Evolutionary conservation across 768 basidiomycete genomes (phyloP), one percentile per base, ranked within the genome.

Genomic region (Roridomyces roridus): DNA sequence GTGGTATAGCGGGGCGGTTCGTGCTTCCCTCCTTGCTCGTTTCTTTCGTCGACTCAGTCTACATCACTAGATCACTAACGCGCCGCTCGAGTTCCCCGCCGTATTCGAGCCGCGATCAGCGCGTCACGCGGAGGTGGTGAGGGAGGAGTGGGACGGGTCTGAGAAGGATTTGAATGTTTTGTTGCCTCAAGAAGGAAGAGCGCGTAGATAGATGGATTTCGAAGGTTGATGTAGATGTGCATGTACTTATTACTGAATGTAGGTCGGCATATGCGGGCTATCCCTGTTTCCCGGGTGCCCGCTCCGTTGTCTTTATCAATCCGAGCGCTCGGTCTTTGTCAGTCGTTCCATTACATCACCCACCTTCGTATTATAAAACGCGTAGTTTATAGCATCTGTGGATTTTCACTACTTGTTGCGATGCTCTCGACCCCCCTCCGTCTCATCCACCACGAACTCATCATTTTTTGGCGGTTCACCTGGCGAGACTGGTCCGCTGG

Each of bases 401-500:
- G n/a, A n/a, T n/a, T n/a, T n/a, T n/a, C n/a, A n/a, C n/a, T n/a
- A n/a, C n/a, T n/a, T n/a, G n/a, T n/a, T n/a, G n/a, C n/a, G n/a
- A n/a, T n/a, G n/a, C n/a, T n/a, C n/a, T n/a, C n/a, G n/a, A n/a
- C n/a, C n/a, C n/a, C n/a, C n/a, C n/a, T n/a, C n/a, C n/a, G n/a
- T n/a, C n/a, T n/a, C n/a, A n/a, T n/a, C n/a, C n/a, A 45, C 7
- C 25, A 46, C 44, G 52, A 53, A 23, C 5, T 53, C 14, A 31
- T 20, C 36, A 40, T 59, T 12, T 53, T 59, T 50, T 52, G 45
- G 51, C 36, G 12, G 2, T 59, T 59, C 34, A 48, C 51, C 31
- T 59, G 51, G 57, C 50, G 57, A 4, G 57, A 59, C 17, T 59
- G 47, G 40, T 52, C 51, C 24, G n/a, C 49, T 14, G 53, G 39